Evolutionary conservation across 2,329 filamentous ascomycete species (phyloP), one percentile per base, ranked within the genome.

Genomic region (Xylogone sp.): DNA sequence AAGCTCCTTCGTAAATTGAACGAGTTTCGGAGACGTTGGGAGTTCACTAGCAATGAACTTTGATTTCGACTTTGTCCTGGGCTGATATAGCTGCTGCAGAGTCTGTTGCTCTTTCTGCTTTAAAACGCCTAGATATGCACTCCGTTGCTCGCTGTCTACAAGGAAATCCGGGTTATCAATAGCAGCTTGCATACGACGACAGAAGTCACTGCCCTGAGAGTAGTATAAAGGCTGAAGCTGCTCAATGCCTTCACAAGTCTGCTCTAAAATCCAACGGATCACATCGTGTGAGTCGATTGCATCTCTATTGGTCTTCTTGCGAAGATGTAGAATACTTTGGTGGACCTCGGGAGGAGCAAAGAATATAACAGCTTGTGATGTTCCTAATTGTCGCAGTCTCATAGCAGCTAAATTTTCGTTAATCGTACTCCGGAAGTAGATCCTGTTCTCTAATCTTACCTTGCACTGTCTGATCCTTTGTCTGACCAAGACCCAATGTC

Each of bases 141-240:
- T 52, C 0, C 71, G 70, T 0, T 75, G 65, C 0, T 59, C 16
- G 0, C 49, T 13, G 2, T 75, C 61, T 0, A 54, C 52, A 0
- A 81, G 56, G 16, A 73, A 77, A 0, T 75, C 56, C 0, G 71
- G 62, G 53, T 81, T 64, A 1, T 72, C 65, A 20, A 69, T 58
- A 0, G 68, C 62, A 0, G 80, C 78, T 47, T 86, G 71, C 1
- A 68, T 73, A 1, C 83, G 76, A 1, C 73, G 72, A 52, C 82
- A 82, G 54, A 81, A 88, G 53, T 87, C 81, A 0, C 69, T 63
- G 0, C 84, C 83, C 60, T 88, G 84, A 0, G 82, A 71, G 2
- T 75, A 70, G 55, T 84, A 83, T 0, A 88, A 68, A 0, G 77
- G 71, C 45, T 79, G 76, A 0, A 87, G 62, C 27, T 85, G 77